Conservation (phyloP, 306 rosid genomes). For the Albizia julibrissin region DNA sequence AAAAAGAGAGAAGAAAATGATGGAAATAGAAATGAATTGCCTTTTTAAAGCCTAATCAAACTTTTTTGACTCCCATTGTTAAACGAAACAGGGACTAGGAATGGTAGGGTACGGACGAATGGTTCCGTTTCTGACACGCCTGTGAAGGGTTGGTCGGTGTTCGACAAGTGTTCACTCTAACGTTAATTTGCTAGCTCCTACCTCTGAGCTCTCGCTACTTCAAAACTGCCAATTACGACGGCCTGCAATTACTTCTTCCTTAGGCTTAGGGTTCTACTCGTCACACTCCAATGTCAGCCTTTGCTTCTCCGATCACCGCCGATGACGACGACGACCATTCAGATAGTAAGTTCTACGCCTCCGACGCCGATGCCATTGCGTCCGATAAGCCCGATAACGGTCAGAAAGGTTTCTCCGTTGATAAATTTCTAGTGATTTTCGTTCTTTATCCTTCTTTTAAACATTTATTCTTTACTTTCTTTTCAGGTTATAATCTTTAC, state of each 20-base stretch:
- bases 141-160: background rate
- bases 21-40: too few relatives aligned
- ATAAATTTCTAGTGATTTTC: background rate
- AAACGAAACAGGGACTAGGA: too few relatives aligned
- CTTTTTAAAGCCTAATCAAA: too few relatives aligned
- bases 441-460: background rate
- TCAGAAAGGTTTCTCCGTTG: constrained; percentile 17
- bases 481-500: background rate
- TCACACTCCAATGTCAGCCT: background rate
- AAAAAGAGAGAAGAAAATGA: too few relatives aligned
- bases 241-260: background rate
- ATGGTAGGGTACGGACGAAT: background rate
- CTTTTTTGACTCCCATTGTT: too few relatives aligned
- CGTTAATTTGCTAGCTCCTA: background rate
- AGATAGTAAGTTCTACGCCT: background rate
- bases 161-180: background rate
- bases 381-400: background rate
- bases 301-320: background rate
- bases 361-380: constrained; percentile 1
- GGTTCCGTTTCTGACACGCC: background rate
- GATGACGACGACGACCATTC: background rate
- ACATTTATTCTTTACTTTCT: background rate
- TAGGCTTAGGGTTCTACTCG: background rate
- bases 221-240: background rate
- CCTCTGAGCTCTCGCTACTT: background rate